These are phyloP conservation scores for Candida sanyaensis DNA, from an alignment of 1,139 yeast species.

Conservation along the genomic window DNA sequence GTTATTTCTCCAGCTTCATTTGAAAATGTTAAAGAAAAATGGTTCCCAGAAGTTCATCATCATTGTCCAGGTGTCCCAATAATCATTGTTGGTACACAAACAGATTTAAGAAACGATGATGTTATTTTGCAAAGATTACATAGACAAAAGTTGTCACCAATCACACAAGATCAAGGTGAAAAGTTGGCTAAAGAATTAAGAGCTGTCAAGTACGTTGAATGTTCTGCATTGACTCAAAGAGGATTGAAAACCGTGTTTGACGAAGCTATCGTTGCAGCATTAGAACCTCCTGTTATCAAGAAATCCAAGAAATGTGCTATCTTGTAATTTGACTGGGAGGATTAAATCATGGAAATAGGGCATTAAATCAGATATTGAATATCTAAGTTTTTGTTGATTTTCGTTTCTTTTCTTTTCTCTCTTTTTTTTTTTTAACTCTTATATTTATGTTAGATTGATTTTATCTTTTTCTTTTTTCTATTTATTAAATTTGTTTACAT, in stretches of 20 bases:
- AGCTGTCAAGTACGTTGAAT: conserved; percentile 95
- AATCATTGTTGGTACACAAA: conserved; percentile 93
- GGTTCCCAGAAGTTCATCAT: conserved; percentile 89
- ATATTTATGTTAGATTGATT: conserved; percentile 1
- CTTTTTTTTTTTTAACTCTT: not conserved
- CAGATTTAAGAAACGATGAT: conserved; percentile 92
- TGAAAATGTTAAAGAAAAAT: conserved; percentile 69
- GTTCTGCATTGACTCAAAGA: conserved; percentile 96
- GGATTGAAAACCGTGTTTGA: conserved; percentile 95
- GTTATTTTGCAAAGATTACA: conserved; percentile 85
- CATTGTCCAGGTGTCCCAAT: conserved; percentile 88
- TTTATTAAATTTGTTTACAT: not conserved
- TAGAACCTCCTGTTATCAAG: conserved; percentile 86
- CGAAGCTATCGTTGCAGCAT: conserved; percentile 95
- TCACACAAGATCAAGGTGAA: conserved; percentile 85
- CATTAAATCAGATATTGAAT: conserved; percentile 6
- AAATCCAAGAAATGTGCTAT: conserved; percentile 84
- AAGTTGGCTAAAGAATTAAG: conserved; percentile 89
- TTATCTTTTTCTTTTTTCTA: not conserved
- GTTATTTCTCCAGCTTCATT: conserved; percentile 82
- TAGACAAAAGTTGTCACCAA: conserved; percentile 88
- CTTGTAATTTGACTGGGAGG: conserved; percentile 29
- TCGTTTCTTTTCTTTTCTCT: not conserved
- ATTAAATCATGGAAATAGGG: conserved; percentile 3
- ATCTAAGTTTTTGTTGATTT: conserved; percentile 1